Conservation (phyloP, 805 yeast genomes). For the Monosporozyma yasuniensis region DNA sequence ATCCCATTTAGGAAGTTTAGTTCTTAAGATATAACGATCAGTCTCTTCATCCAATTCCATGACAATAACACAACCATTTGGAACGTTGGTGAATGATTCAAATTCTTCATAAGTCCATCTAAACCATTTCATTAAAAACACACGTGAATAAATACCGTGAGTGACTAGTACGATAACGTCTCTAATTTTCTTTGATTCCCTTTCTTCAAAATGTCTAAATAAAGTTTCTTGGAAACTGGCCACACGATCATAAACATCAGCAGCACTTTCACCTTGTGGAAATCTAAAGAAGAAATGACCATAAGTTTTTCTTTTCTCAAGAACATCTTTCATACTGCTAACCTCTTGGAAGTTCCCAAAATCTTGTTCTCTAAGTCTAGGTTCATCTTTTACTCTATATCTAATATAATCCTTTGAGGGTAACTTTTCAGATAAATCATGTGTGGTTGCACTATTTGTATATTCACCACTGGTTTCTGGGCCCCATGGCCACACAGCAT, state of each 20-base stretch:
- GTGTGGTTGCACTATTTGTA: conserved; percentile 17
- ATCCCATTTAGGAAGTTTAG: conserved; percentile 60
- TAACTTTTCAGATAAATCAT: conserved; percentile 3
- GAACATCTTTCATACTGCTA: conserved; percentile 65
- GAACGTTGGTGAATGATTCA: conserved; percentile 73
- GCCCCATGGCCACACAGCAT: conserved; percentile 24
- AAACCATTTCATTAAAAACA: conserved; percentile 89
- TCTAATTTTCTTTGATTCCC: conserved; percentile 51
- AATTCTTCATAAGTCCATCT: conserved; percentile 88
- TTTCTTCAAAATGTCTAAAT: conserved; percentile 66
- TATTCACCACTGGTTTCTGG: conserved; percentile 22
- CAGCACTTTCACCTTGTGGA: conserved; percentile 92
- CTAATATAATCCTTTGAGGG: conserved; percentile 29
- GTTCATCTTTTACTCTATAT: conserved; percentile 70
- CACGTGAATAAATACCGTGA: conserved; percentile 92
- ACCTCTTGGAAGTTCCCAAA: conserved; percentile 87
- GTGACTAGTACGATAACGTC: conserved; percentile 75
- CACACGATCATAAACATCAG: conserved; percentile 87
- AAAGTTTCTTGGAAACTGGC: conserved; percentile 84
- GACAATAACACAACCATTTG: conserved; percentile 73
- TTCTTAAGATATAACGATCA: conserved; percentile 47
- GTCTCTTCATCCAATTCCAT: conserved; percentile 53
- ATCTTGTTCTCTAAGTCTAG: conserved; percentile 88
- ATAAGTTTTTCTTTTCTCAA: conserved; percentile 79
- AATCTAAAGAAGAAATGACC: conserved; percentile 86